phyloP scores from a whole-genome alignment of 1,284 basidiomycete genomes.

The Boletus hoseneyae region DNA sequence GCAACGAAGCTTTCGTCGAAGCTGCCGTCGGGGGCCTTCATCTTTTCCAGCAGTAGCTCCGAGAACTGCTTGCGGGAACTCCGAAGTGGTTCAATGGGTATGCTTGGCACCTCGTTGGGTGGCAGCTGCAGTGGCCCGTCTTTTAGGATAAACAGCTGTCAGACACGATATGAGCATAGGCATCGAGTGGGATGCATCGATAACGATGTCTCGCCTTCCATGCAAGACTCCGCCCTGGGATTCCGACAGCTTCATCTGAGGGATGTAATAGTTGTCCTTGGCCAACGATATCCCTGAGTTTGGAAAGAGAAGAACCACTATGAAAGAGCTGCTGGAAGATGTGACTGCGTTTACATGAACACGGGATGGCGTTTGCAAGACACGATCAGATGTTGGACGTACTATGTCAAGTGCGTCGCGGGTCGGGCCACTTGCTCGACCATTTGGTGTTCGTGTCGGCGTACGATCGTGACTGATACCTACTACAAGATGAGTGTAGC shows the following conservation, averaged over 20 bases:
- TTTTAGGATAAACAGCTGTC: slow-evolving; percentile 58
- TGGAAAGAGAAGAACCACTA: slow-evolving; percentile 51
- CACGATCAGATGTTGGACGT: slow-evolving; percentile 11
- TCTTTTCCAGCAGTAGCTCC: slow-evolving; percentile 53
- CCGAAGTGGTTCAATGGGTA: slow-evolving; percentile 46
- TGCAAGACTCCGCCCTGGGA: slow-evolving; percentile 67
- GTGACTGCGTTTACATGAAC: slow-evolving; percentile 38
- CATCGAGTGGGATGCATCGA: slow-evolving; percentile 1
- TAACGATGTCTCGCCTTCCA: slow-evolving; percentile 62
- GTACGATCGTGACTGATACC: no score
- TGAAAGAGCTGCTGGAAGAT: slow-evolving; percentile 62
- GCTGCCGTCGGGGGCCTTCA: slow-evolving; percentile 76
- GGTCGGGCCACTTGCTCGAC: slow-evolving; percentile 25
- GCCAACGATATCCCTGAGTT: slow-evolving; percentile 61
- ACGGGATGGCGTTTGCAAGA: not conserved
- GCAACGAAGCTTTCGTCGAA: slow-evolving; percentile 64
- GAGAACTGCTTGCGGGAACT: slow-evolving; percentile 50
- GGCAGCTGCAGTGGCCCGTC: slow-evolving; percentile 56
- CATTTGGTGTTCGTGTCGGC: slow-evolving; percentile 13
- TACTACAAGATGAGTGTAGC: no score
- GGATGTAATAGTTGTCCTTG: slow-evolving; percentile 54
- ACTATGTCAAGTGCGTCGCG: slow-evolving; percentile 23
- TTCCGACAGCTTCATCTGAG: slow-evolving; percentile 39
- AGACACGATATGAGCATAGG: slow-evolving; percentile 9
- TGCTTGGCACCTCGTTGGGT: slow-evolving; percentile 40